Percentiles rank a stretch among this genome's conserved stretches.
Conservation (phyloP, 768 basidiomycete species). For the Tylopilus balloui region DNA sequence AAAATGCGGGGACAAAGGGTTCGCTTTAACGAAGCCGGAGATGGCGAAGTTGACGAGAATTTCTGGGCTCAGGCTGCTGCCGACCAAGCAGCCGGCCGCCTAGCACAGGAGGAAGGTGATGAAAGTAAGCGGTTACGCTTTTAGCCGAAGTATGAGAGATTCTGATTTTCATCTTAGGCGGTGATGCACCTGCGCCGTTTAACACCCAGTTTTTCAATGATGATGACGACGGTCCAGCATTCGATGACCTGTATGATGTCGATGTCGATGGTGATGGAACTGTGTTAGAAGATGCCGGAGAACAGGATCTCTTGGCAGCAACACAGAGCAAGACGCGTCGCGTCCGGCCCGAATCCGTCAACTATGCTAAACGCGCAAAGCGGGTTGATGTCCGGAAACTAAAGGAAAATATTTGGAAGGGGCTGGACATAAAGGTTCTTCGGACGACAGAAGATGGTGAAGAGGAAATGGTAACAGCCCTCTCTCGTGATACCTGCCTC, state of each 20-base stretch:
- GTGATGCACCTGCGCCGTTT: constrained; percentile 67
- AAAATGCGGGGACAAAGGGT: constrained; percentile 80
- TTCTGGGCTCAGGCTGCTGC: constrained; percentile 98
- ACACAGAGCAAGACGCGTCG: constrained; percentile 75
- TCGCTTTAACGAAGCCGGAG: constrained; percentile 50
- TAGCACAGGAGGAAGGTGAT: constrained; percentile 52
- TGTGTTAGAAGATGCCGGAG: constrained; percentile 56
- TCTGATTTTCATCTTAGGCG: constrained; percentile 26
- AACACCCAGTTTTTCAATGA: constrained; percentile 98
- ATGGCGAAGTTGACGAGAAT: constrained; percentile 91
- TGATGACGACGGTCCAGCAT: constrained; percentile 75
- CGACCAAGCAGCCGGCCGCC: constrained; percentile 62
- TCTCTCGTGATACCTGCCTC: neutral
- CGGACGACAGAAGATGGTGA: constrained; percentile 36
- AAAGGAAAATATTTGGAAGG: constrained; percentile 98
- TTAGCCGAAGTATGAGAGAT: neutral
- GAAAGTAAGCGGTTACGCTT: constrained; percentile 45
- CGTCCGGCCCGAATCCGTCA: constrained; percentile 81
- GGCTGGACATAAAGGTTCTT: constrained; percentile 71
- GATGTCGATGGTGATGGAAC: constrained; percentile 47
- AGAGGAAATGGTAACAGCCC: constrained; percentile 49
- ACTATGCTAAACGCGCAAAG: constrained; percentile 94
- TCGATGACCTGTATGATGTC: constrained; percentile 50
- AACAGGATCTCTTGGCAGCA: constrained; percentile 84
- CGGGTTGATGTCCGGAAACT: constrained; percentile 93